These are phyloP conservation scores for Venturiaceae sp. DNA, from an alignment of 2,329 filamentous ascomycete genomes.

Conservation along the genomic window DNA sequence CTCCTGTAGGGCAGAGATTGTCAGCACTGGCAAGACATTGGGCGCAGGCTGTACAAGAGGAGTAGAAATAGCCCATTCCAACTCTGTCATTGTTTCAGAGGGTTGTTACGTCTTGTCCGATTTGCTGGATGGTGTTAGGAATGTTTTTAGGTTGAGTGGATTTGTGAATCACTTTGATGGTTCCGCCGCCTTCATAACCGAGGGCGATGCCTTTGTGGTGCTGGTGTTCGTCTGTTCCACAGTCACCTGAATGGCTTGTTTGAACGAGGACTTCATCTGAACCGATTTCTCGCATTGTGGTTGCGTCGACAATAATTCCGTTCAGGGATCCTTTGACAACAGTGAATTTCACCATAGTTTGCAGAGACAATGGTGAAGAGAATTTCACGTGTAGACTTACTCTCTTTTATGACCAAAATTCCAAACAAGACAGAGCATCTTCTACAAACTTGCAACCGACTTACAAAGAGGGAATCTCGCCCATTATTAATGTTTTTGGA, in stretches of 20 bases:
- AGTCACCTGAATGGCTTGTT: conserved; percentile 57
- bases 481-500: no score
- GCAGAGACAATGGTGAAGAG: no score
- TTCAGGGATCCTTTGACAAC: conserved; percentile 53
- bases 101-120: conserved; percentile 34
- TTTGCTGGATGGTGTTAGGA: no score
- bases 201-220: conserved; percentile 33
- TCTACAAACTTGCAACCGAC: no score
- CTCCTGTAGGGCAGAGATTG: conserved; percentile 32
- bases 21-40: conserved; percentile 33
- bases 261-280: conserved; percentile 49
- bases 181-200: conserved; percentile 46
- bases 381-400: no score
- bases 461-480: no score
- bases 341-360: conserved; percentile 35
- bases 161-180: conserved; percentile 37
- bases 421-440: no score
- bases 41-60: conserved; percentile 35
- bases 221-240: conserved; percentile 48
- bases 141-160: no score
- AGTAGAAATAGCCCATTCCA: conserved; percentile 39
- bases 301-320: conserved; percentile 45
- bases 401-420: no score
- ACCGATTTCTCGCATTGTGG: conserved; percentile 33
- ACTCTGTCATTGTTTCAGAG: conserved; percentile 43